Evolutionary conservation across 768 basidiomycete species (phyloP).

Genomic region (Podaxis sp.): DNA sequence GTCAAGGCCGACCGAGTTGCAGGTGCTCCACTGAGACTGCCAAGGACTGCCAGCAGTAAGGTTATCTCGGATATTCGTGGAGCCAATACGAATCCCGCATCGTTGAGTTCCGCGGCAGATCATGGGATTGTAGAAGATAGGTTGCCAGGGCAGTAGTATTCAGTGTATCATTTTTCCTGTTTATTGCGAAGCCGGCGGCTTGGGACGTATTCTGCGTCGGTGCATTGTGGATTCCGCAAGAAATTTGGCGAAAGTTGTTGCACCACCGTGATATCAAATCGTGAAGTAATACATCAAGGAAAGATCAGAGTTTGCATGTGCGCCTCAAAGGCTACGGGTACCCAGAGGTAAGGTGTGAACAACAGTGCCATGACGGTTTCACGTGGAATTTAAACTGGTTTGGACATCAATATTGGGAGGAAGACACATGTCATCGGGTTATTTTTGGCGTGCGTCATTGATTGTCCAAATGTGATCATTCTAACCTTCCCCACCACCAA

Average conservation of each 20-base stretch:
- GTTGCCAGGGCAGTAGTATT: background rate
- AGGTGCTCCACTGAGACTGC: background rate
- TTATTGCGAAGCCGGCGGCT: background rate
- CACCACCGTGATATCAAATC: background rate
- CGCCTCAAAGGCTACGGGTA: background rate
- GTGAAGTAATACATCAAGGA: background rate
- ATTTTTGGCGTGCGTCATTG: background rate
- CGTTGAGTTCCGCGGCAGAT: no score
- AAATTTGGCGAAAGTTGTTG: background rate
- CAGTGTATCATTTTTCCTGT: background rate
- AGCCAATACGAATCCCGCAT: background rate
- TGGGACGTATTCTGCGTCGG: background rate
- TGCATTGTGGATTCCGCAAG: background rate
- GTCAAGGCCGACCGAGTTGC: background rate
- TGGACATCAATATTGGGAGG: background rate
- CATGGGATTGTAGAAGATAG: background rate
- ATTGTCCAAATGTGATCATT: background rate
- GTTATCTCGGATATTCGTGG: slow-evolving; percentile 8
- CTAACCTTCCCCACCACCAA: background rate
- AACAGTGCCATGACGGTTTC: background rate
- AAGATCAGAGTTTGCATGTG: background rate
- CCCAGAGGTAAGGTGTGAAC: background rate
- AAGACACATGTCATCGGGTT: background rate
- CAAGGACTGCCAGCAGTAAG: background rate
- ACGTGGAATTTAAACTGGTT: background rate